phyloP scores from a whole-genome alignment of 768 basidiomycete species.

The Cystobasidium onofrii region DNA sequence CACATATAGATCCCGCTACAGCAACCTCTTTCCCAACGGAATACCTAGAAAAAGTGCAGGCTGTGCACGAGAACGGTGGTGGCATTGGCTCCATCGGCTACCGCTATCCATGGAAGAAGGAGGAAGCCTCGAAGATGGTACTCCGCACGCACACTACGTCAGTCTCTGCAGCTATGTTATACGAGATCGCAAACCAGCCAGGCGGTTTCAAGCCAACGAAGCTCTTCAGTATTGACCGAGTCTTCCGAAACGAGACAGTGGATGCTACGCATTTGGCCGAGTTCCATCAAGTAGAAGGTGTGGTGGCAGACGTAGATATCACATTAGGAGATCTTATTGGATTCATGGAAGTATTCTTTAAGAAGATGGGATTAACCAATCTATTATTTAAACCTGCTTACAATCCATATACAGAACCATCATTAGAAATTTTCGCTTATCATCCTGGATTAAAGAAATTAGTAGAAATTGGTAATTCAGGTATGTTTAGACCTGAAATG shows the following conservation, averaged over 20 bases:
- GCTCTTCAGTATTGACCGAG: slow-evolving; percentile 92
- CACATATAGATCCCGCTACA: slow-evolving; percentile 60
- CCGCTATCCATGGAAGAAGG: slow-evolving; percentile 87
- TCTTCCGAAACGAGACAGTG: slow-evolving; percentile 97
- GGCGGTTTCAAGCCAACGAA: slow-evolving; percentile 46
- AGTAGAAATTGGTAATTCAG: slow-evolving; percentile 92
- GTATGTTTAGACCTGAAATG: slow-evolving; percentile 99
- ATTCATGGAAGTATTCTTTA: slow-evolving; percentile 98
- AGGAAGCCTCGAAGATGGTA: slow-evolving; percentile 83
- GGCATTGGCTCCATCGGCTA: slow-evolving; percentile 92
- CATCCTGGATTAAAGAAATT: slow-evolving; percentile 85
- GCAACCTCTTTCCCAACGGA: slow-evolving; percentile 66
- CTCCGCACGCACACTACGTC: slow-evolving; percentile 96
- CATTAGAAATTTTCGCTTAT: slow-evolving; percentile 96
- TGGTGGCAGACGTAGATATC: slow-evolving; percentile 84
- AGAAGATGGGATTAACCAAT: slow-evolving; percentile 89
- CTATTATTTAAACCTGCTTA: slow-evolving; percentile 70
- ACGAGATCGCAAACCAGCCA: slow-evolving; percentile 74
- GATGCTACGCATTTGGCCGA: slow-evolving; percentile 98
- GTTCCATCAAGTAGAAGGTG: slow-evolving; percentile 99
- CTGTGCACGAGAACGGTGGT: slow-evolving; percentile 69
- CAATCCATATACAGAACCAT: slow-evolving; percentile 55
- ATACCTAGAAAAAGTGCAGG: slow-evolving; percentile 77
- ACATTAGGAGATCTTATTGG: slow-evolving; percentile 94
- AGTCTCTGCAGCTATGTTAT: slow-evolving; percentile 85